Evolutionary conservation across 495 filamentous ascomycete genomes (phyloP).

Genomic region (Trichoderma gamsii): DNA sequence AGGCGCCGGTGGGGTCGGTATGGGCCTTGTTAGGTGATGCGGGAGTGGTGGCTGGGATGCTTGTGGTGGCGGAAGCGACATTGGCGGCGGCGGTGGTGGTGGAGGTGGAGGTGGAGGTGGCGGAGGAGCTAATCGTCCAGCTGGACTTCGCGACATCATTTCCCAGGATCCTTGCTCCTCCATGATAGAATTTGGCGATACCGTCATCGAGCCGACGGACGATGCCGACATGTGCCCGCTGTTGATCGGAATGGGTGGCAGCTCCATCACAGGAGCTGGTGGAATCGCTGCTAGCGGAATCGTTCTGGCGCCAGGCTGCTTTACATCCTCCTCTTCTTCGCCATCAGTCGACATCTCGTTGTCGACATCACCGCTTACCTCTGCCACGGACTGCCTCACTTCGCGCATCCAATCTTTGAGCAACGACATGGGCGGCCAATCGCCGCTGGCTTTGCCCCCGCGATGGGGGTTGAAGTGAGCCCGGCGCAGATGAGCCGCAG

Average conservation of each 20-base stretch:
- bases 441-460: constrained; percentile 80
- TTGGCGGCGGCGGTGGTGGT: constrained; percentile 13
- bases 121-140: neutral
- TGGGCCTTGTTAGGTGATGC: constrained; percentile 2
- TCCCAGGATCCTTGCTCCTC: neutral
- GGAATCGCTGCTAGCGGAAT: constrained; percentile 30
- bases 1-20: constrained; percentile 28
- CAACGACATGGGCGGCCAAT: constrained; percentile 78
- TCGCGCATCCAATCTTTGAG: constrained; percentile 83
- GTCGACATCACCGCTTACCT: constrained; percentile 20
- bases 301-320: constrained; percentile 26
- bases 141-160: neutral
- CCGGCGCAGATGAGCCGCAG: constrained; percentile 83
- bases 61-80: constrained; percentile 17
- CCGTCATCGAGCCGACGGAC: constrained; percentile 48
- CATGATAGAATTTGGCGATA: constrained; percentile 47
- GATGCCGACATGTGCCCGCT: constrained; percentile 17
- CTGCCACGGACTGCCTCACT: constrained; percentile 47
- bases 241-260: constrained; percentile 23
- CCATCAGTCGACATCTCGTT: constrained; percentile 40
- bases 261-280: constrained; percentile 38
- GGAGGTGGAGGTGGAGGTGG: neutral
- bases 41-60: constrained; percentile 42
- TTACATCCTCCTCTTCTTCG: constrained; percentile 37
- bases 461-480: constrained; percentile 78